Base-by-base conservation (phyloP, 805 yeast genomes). In the Komagataella kurtzmanii region DNA sequence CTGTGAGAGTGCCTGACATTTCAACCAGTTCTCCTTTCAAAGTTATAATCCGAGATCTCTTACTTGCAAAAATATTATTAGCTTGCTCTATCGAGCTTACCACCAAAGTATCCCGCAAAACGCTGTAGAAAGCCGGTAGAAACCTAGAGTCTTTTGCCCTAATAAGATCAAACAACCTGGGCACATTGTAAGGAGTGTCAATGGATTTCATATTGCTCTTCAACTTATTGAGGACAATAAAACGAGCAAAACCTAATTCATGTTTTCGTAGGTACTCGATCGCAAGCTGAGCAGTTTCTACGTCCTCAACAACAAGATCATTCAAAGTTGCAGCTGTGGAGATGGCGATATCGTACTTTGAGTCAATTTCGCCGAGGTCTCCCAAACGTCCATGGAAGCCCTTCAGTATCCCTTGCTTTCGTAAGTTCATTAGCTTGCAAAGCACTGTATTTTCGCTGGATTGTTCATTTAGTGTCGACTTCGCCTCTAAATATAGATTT, bases 341-440 rank as follows among this genome's bases (percentile, higher is more conserved):
- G 7, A 93, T 80, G 0, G 99, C 99, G 50, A 89, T 78, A 66
- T 95, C 98, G 63, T 85, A 93, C 59, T 79, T 76, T 56, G 85
- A 87, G 62, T 88, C 96, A 56, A 93, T 93, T 2, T 77, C 75
- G n/a, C 97, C 99, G 47, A 93, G 69, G 58, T 88, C 95, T 17
- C 99, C 99, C 14, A 93, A 69, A 55, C 97, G 73, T 0, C 98
- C 99, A 62, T 87, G 75, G 58, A 91, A 87, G 0, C 98, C 99
- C 6, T 70, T 69, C 21, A 95, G 77, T 58, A 96, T 75, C 5
- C 97, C 97, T 3, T 93, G 76, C 52, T 81, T 80, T 53, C 83
- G 83, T 44, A 93, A 67, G 55, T 84, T 77, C 53, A 73, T 69
- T 52, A 93, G 72, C 14, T 89, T 85, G 0, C 80, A 62, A 17